Evolutionary conservation across 164 flowering plant species (phyloP).

Genomic region (Dillenia suffruticosa): DNA sequence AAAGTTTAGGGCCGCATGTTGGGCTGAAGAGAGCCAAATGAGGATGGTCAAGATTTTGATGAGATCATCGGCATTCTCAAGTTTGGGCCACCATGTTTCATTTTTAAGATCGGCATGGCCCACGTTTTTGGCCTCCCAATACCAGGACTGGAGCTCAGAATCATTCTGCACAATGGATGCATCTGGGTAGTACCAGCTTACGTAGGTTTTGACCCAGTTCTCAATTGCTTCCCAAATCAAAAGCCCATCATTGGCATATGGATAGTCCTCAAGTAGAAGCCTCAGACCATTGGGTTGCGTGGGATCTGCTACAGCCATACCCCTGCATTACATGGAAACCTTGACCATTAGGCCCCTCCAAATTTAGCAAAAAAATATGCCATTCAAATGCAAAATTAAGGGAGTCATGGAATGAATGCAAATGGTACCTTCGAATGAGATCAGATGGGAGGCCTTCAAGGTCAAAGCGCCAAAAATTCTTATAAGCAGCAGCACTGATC

Average conservation of each 20-base stretch:
- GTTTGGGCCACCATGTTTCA: slow-evolving; percentile 80
- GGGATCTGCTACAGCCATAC: slow-evolving; percentile 74
- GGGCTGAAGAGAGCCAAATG: slow-evolving; percentile 96
- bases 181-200: slow-evolving; percentile 63
- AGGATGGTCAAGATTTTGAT: slow-evolving; percentile 67
- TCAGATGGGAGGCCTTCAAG: slow-evolving; percentile 81
- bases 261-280: slow-evolving; percentile 78
- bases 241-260: slow-evolving; percentile 86
- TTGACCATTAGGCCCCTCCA: too few species aligned
- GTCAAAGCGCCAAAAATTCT: slow-evolving; percentile 77
- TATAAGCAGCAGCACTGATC: slow-evolving; percentile 78
- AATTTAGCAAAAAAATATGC: not conserved
- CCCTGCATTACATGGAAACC: slow-evolving; percentile 31
- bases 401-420: not conserved
- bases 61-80: slow-evolving; percentile 41
- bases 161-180: slow-evolving; percentile 39
- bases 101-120: slow-evolving; percentile 77
- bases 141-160: slow-evolving; percentile 88
- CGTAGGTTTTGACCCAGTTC: slow-evolving; percentile 66
- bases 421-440: slow-evolving; percentile 66
- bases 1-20: slow-evolving; percentile 92
- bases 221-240: slow-evolving; percentile 81
- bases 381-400: not conserved
- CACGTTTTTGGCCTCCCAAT: slow-evolving; percentile 68
- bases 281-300: slow-evolving; percentile 74